These are phyloP conservation scores for Syncephalastrum contaminatum DNA, from an alignment of 371 early-diverging fungal genomes.

Conservation along the genomic window DNA sequence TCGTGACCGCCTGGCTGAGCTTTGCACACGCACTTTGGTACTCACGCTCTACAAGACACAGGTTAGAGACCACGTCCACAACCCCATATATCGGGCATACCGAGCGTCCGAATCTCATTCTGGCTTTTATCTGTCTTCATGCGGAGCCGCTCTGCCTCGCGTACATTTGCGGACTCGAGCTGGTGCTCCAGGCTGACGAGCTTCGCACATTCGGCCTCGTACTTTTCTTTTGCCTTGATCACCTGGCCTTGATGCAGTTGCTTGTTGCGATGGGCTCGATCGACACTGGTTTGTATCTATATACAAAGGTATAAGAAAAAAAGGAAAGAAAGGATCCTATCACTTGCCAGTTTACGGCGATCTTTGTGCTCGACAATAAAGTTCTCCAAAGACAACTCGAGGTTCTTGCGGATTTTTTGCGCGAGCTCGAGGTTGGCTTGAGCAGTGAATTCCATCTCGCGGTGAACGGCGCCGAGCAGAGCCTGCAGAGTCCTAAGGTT, in stretches of 20 bases:
- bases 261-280: conserved; percentile 56
- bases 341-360: conserved; percentile 63
- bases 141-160: conserved; percentile 35
- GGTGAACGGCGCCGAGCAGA: conserved; percentile 68
- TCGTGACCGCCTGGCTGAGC: conserved; percentile 62
- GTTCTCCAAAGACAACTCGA: conserved; percentile 73
- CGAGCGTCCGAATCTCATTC: conserved; percentile 36
- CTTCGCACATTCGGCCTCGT: conserved; percentile 64
- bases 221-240: conserved; percentile 63
- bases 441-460: conserved; percentile 78
- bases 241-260: conserved; percentile 45
- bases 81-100: conserved; percentile 10
- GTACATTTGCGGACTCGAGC: conserved; percentile 23
- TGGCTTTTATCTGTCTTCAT: conserved; percentile 34
- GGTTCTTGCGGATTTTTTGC: conserved; percentile 70
- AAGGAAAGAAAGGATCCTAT: background rate
- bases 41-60: conserved; percentile 56
- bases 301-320: background rate
- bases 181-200: conserved; percentile 32
- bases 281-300: conserved; percentile 49
- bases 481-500: conserved; percentile 59
- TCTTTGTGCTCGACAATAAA: conserved; percentile 81
- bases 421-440: conserved; percentile 78
- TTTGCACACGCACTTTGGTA: conserved; percentile 66
- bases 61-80: background rate